Evolutionary conservation across 768 basidiomycete species (phyloP).

Genomic region (Pleurotus sapidus): DNA sequence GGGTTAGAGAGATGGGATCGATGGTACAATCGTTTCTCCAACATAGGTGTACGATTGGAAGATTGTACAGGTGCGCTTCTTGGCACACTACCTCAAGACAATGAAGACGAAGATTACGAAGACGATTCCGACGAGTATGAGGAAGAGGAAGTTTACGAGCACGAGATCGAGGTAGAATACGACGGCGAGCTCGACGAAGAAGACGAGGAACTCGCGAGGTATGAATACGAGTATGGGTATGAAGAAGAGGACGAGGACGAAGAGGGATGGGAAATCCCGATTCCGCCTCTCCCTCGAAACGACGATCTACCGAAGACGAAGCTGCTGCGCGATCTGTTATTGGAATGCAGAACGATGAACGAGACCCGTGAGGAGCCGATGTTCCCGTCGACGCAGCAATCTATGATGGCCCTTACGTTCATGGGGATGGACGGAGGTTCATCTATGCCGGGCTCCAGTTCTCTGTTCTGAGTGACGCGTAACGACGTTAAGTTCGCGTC

Average conservation of each 20-base stretch:
- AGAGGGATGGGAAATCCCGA: constrained; percentile 21
- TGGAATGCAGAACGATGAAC: constrained; percentile 55
- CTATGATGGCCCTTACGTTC: too few relatives aligned
- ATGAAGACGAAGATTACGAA: constrained; percentile 22
- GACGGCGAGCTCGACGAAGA: constrained; percentile 24
- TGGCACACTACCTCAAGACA: constrained; percentile 44
- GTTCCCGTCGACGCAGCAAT: constrained; percentile 10
- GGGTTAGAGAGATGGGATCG: constrained; percentile 60
- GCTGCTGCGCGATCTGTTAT: constrained; percentile 53
- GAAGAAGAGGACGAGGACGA: constrained; percentile 29
- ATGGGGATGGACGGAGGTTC: too few relatives aligned
- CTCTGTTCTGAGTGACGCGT: too few relatives aligned
- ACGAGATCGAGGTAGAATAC: constrained; percentile 25
- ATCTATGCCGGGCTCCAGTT: too few relatives aligned
- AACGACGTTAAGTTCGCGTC: too few relatives aligned
- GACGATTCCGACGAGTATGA: constrained; percentile 24
- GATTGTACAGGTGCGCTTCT: constrained; percentile 72
- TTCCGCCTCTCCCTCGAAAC: constrained; percentile 25
- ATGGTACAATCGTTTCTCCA: constrained; percentile 60
- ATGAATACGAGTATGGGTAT: constrained; percentile 23
- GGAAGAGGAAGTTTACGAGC: constrained; percentile 28
- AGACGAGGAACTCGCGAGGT: constrained; percentile 23
- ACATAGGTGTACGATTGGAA: constrained; percentile 57
- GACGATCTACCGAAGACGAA: constrained; percentile 24
- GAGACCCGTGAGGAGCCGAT: constrained; percentile 38